Conservation (phyloP, 768 basidiomycete genomes). For the Lactarius tabidus region DNA sequence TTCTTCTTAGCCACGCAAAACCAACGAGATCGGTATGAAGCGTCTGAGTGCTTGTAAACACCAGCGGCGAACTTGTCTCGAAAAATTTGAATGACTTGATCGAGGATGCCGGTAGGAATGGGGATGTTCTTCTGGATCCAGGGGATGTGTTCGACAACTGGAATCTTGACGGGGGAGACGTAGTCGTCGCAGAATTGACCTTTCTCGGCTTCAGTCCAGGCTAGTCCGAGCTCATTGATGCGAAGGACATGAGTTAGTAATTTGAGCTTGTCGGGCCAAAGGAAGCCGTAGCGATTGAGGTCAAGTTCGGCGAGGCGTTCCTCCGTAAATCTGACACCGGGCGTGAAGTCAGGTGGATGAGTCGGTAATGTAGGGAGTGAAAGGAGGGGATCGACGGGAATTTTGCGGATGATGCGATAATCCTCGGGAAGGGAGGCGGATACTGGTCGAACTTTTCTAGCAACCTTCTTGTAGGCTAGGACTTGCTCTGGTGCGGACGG, state of each 20-base stretch:
- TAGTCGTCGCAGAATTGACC: neutral
- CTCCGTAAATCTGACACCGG: neutral
- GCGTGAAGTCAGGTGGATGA: neutral
- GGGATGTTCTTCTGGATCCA: too few species aligned
- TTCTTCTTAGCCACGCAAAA: neutral
- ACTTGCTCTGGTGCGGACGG: too few species aligned
- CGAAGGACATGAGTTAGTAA: constrained; percentile 28
- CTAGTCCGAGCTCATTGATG: constrained; percentile 37
- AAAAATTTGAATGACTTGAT: too few species aligned
- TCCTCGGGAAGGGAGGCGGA: neutral
- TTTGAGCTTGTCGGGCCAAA: constrained; percentile 31
- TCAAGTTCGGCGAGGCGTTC: neutral
- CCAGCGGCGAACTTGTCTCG: constrained; percentile 25
- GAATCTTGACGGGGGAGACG: too few species aligned
- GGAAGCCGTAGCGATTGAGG: neutral
- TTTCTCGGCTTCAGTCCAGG: neutral
- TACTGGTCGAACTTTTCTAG: neutral
- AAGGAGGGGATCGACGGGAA: neutral
- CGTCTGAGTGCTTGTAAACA: constrained; percentile 29
- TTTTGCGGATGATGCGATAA: neutral
- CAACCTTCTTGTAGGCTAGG: neutral
- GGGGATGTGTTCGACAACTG: too few species aligned
- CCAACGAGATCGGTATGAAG: neutral
- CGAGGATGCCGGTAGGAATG: too few species aligned
- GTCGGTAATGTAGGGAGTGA: neutral